Conservation (phyloP, 345 rosid species). For the Alliaria petiolata region DNA sequence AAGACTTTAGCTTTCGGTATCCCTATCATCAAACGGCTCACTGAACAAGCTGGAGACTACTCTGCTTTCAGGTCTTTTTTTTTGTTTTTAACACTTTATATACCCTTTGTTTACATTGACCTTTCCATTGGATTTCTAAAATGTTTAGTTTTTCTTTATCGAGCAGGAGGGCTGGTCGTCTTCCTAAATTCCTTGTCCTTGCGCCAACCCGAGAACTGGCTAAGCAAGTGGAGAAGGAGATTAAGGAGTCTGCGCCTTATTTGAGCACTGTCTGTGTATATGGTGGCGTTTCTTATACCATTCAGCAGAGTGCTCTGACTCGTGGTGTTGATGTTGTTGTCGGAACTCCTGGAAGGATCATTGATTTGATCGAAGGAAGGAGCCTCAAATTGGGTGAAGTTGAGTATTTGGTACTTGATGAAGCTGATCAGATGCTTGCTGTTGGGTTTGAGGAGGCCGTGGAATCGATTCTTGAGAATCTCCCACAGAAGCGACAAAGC, state of each 20-base stretch:
- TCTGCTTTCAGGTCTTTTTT: conserved; percentile 47
- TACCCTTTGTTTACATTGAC: not conserved
- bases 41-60: conserved; percentile 49
- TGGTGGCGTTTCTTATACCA: conserved; percentile 88
- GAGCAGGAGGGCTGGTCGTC: conserved; percentile 59
- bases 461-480: conserved; percentile 78
- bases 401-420: conserved; percentile 93
- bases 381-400: conserved; percentile 87
- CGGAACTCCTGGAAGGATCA: conserved; percentile 96
- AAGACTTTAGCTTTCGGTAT: conserved; percentile 97
- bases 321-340: conserved; percentile 98
- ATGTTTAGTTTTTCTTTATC: not conserved
- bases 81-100: not conserved
- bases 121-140: not conserved
- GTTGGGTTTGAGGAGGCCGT: conserved; percentile 98
- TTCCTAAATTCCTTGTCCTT: conserved; percentile 73
- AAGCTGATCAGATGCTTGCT: conserved; percentile 99
- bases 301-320: conserved; percentile 75
- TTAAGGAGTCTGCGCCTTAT: conserved; percentile 86
- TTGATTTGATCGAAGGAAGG: conserved; percentile 71
- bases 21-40: conserved; percentile 78
- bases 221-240: conserved; percentile 94
- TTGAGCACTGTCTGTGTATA: conserved; percentile 84
- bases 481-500: conserved; percentile 83
- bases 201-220: conserved; percentile 95